Evolutionary conservation across 306 rosid genomes (phyloP), one percentile per base, ranked within the genome.

Genomic region (Cotoneaster glaucophyllus): DNA sequence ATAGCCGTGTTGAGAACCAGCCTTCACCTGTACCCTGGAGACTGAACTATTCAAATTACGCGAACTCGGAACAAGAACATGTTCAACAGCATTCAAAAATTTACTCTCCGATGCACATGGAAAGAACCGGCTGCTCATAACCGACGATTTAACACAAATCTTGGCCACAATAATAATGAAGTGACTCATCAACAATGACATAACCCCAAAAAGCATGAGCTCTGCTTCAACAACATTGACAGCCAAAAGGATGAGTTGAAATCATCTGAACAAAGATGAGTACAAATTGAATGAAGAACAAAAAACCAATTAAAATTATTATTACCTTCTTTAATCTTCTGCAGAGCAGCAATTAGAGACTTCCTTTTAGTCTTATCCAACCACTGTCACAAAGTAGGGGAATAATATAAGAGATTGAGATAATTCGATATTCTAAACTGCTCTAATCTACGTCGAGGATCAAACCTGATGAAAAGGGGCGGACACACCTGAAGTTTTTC

Each of bases 161-260:
- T 88, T 90, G 53, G 98, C 96, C 83, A 95, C 93, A 74, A 80
- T 82, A 59, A 83, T 39, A 70, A 85, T 92, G 96, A 96, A 92
- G 79, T 95, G 97, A 18, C 98, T 95, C 98, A 95, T 92, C 87
- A 92, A 62, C 82, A 95, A 80, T 24, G 98, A 95, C 53, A 92
- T 76, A 61, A 95, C 87, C 73, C 98, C 98, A 82, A 95, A 90
- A 41, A 92, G 93, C 93, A 92, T 92, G 39, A 95, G 79, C 81
- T 95, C 98, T 95, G 91, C 74, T 82, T 82, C 67, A 32, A 81
- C 44, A 88, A 58, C 25, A 73, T 58, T 28, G 18, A 78, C 37
- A 21, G 63, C 37, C 63, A 71, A 54, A 71, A 65, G 18, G 21
- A 52, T 31, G 5, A 15, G 12, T 41, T 62, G 26, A 78, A n/a